A percentile compares a stretch with the other conserved stretches of the same genome.
Evolutionary conservation across 768 basidiomycete genomes (phyloP).

Genomic region (Serendipita indica): DNA sequence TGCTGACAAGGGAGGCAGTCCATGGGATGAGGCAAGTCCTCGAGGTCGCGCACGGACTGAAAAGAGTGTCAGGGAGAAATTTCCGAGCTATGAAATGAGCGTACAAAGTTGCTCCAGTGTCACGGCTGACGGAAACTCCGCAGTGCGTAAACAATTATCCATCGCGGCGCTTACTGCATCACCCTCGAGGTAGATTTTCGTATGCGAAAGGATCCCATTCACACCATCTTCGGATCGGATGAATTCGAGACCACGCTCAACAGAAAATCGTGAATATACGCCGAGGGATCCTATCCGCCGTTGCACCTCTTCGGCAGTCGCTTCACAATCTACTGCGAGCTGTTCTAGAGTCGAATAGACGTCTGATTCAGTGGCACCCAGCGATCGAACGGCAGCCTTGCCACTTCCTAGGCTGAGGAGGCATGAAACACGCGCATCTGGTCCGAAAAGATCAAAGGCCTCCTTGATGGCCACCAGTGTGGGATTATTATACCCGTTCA

Average conservation of each 20-base stretch:
- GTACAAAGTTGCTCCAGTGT: background rate
- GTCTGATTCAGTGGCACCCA: background rate
- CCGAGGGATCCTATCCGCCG: background rate
- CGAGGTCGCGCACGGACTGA: background rate
- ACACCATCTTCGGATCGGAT: background rate
- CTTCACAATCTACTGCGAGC: background rate
- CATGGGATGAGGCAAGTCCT: background rate
- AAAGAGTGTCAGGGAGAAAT: background rate
- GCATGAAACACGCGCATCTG: background rate
- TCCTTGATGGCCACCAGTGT: background rate
- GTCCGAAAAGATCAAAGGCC: background rate
- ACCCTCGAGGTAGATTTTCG: background rate
- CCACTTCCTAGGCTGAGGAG: background rate
- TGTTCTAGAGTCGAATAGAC: background rate
- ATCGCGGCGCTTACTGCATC: background rate
- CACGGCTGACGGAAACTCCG: background rate
- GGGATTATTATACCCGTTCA: slow-evolving; percentile 1
- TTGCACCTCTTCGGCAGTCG: background rate
- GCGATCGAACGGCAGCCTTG: background rate
- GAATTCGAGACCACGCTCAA: background rate
- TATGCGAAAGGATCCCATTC: background rate
- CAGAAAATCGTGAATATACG: background rate
- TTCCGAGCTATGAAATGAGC: background rate
- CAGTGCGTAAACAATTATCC: background rate
- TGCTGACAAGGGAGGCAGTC: background rate